A percentile compares a stretch with the other conserved stretches of the same genome.
phyloP scores from a whole-genome alignment of 2,329 filamentous ascomycete species.

The Fusarium armeniacum region DNA sequence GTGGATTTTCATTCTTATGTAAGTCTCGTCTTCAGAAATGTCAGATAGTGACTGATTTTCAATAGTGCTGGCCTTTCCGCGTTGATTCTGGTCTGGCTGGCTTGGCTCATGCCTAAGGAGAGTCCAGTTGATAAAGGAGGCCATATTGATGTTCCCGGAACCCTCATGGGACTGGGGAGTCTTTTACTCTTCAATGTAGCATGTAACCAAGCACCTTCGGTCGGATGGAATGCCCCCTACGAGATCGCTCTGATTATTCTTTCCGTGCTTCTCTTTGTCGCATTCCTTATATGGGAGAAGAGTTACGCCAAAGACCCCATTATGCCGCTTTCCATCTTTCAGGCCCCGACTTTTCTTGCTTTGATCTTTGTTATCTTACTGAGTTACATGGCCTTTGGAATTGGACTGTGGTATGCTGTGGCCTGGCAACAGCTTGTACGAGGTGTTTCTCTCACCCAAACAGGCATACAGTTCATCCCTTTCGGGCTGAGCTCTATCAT shows the following conservation, averaged over 20 bases:
- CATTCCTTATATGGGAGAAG: conserved; percentile 60
- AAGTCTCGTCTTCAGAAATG: rapidly evolving
- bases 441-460: conserved; percentile 52
- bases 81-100: conserved; percentile 11
- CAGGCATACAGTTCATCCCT: conserved; percentile 9
- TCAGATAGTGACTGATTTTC: rapidly evolving
- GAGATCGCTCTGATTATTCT: conserved; percentile 57
- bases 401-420: conserved; percentile 63
- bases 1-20: conserved; percentile 30
- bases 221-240: conserved; percentile 61
- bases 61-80: conserved; percentile 17
- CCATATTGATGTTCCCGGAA: conserved; percentile 42
- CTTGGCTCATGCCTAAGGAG: conserved; percentile 35
- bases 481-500: conserved; percentile 19
- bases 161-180: conserved; percentile 54
- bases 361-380: conserved; percentile 61
- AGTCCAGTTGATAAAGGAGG: conserved; percentile 46
- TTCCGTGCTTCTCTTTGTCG: conserved; percentile 49
- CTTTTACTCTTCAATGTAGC: conserved; percentile 64
- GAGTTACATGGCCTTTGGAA: conserved; percentile 63
- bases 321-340: conserved; percentile 62
- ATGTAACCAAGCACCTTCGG: conserved; percentile 64
- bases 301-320: conserved; percentile 58
- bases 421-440: conserved; percentile 61
- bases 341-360: conserved; percentile 59